A percentile compares a stretch with the other conserved stretches of the same genome.
Evolutionary conservation across 2,329 filamentous ascomycete species (phyloP).

Genomic region (Fusarium guadeloupense): DNA sequence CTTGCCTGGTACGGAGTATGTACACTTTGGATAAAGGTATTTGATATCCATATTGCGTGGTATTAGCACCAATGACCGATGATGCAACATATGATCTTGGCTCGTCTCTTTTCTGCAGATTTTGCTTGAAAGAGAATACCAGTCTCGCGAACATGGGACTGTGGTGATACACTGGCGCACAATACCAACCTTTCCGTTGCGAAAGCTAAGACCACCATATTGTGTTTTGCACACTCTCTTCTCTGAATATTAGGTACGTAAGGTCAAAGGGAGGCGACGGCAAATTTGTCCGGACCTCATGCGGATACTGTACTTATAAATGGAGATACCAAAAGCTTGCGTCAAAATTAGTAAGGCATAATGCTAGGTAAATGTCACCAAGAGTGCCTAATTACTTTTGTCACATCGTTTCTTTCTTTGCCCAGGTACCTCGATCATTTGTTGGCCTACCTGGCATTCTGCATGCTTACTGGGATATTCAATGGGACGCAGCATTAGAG

Average conservation of each 20-base stretch:
- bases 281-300: conserved; percentile 12
- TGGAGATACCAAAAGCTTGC: too few relatives aligned
- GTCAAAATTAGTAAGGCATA: too few relatives aligned
- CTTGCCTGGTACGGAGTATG: not conserved
- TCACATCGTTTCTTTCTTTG: too few relatives aligned
- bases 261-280: conserved; percentile 13
- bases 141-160: conserved; percentile 7
- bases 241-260: too few relatives aligned
- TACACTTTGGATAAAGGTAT: conserved; percentile 8
- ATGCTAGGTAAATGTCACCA: too few relatives aligned
- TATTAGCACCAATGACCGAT: conserved; percentile 20
- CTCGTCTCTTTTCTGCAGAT: conserved; percentile 10
- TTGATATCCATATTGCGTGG: conserved; percentile 1
- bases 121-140: conserved; percentile 15
- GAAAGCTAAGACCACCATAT: conserved; percentile 31
- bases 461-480: not conserved
- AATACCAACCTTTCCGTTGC: conserved; percentile 20
- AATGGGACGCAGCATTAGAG: conserved; percentile 5
- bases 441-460: too few relatives aligned
- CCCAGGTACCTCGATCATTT: too few relatives aligned
- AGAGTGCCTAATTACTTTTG: too few relatives aligned
- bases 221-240: conserved; percentile 32
- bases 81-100: conserved; percentile 34
- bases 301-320: conserved; percentile 11
- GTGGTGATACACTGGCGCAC: conserved; percentile 35